phyloP scores from a whole-genome alignment of 345 rosid species.

The Microcos paniculata region DNA sequence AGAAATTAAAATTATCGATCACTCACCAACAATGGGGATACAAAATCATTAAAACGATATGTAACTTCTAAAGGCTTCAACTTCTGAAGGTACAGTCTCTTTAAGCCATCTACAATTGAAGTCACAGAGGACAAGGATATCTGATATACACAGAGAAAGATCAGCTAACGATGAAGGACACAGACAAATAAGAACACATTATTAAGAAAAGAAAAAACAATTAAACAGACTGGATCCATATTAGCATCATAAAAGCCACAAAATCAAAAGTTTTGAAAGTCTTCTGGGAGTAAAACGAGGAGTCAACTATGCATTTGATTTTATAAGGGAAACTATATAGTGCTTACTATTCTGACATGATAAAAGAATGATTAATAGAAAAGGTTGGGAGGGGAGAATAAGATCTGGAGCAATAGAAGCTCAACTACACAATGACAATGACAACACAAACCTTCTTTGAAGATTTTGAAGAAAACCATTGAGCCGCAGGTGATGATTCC shows the following conservation, averaged over 20 bases:
- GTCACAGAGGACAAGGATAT: slow-evolving; percentile 80
- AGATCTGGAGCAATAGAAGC: background rate
- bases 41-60: slow-evolving; percentile 90
- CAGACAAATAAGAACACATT: background rate
- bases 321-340: background rate
- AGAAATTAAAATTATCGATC: slow-evolving; percentile 13
- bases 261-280: background rate
- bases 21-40: slow-evolving; percentile 82
- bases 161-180: background rate
- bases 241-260: background rate
- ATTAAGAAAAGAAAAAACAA: background rate
- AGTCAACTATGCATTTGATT: background rate
- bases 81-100: slow-evolving; percentile 84
- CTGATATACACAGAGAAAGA: slow-evolving; percentile 28
- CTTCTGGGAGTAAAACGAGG: background rate
- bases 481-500: slow-evolving; percentile 49
- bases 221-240: background rate
- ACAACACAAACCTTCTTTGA: slow-evolving; percentile 60
- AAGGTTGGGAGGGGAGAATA: background rate
- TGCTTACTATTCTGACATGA: background rate
- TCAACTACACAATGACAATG: background rate
- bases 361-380: background rate
- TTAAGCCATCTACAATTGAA: slow-evolving; percentile 88
- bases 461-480: slow-evolving; percentile 86
- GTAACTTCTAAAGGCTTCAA: slow-evolving; percentile 88